Evolutionary conservation across 140 eudicot genomes (phyloP), one percentile per base, ranked within the genome.

Genomic region (Cichorium intybus): DNA sequence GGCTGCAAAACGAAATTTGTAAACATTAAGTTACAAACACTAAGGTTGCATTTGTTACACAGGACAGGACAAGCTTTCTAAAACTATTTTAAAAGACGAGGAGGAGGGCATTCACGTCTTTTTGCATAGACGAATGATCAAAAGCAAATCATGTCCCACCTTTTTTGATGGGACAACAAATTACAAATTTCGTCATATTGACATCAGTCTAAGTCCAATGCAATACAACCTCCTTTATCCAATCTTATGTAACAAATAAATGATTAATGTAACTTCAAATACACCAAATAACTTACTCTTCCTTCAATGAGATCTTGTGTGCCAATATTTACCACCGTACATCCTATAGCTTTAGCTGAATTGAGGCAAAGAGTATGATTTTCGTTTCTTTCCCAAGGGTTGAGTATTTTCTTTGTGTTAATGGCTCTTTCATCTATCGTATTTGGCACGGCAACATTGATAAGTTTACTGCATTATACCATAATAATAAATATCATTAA

Each of bases 321-420:
- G 53, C 96, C 98, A 68, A 88, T 87, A 63, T 92, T 92, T 34
- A 92, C 98, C 39, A 92, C 98, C 6, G 95, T 92, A 67, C 98
- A 92, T 26, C 98, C 98, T 20, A 92, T 92, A 45, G 98, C 98
- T 77, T 88, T 92, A 22, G 98, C 98, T 50, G 98, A 92, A 75
- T 92, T 92, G 24, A 92, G 96, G 54, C 96, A 85, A 43, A 91
- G 96, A 23, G 96, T 87, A 57, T 91, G 97, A 51, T 91, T 91
- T 79, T 92, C 98, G 60, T 81, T 86, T 72, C 82, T 80, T 74
- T 86, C 95, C 95, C 95, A 86, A 15, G 87, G 90, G 66, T 86
- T 86, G 18, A 83, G 85, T 58, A 34, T 51, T 60, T 59, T 43
- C 70, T 86, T 86, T 39, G 90, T 86, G 75, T 86, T 86, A 35